A percentile compares a stretch with the other conserved stretches of the same genome.
Conservation (phyloP, 441 rosid species). For the Cnidoscolus chayamansa region DNA sequence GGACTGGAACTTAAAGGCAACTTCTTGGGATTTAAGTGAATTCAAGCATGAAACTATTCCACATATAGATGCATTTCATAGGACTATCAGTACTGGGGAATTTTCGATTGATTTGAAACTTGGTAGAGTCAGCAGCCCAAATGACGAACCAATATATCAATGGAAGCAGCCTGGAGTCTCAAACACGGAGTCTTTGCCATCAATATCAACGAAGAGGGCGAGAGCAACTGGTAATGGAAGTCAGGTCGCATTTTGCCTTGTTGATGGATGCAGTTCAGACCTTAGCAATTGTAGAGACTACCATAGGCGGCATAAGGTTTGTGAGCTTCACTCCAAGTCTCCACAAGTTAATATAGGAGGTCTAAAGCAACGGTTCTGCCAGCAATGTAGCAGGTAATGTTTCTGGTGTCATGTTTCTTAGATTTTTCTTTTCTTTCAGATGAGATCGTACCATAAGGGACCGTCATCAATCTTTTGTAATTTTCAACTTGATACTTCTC, state of each 20-base stretch:
- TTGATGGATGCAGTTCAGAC: slow-evolving; percentile 69
- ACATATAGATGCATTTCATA: slow-evolving; percentile 36
- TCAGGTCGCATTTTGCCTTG: slow-evolving; percentile 58
- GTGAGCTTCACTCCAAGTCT: slow-evolving; percentile 81
- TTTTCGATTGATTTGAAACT: slow-evolving; percentile 80
- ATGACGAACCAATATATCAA: slow-evolving; percentile 35
- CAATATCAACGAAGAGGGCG: slow-evolving; percentile 56
- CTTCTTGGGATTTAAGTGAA: slow-evolving; percentile 49
- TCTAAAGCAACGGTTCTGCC: slow-evolving; percentile 75
- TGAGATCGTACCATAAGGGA: neutral
- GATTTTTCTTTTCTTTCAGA: neutral
- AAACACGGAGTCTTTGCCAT: slow-evolving; percentile 38
- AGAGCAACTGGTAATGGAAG: slow-evolving; percentile 41
- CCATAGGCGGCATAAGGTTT: slow-evolving; percentile 84
- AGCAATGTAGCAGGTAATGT: slow-evolving; percentile 87
- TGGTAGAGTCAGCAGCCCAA: slow-evolving; percentile 48
- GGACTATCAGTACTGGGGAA: slow-evolving; percentile 36
- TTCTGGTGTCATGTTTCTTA: neutral
- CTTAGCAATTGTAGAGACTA: slow-evolving; percentile 73
- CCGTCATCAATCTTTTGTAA: neutral
- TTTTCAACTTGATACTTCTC: neutral
- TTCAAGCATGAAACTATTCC: slow-evolving; percentile 42
- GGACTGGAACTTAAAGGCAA: slow-evolving; percentile 58
- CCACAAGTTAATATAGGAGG: slow-evolving; percentile 65
- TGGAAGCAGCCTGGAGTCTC: slow-evolving; percentile 38